These are phyloP conservation scores for Musa troglodytarum DNA, from an alignment of 176 grass and related monocot species.

Conservation along the genomic window DNA sequence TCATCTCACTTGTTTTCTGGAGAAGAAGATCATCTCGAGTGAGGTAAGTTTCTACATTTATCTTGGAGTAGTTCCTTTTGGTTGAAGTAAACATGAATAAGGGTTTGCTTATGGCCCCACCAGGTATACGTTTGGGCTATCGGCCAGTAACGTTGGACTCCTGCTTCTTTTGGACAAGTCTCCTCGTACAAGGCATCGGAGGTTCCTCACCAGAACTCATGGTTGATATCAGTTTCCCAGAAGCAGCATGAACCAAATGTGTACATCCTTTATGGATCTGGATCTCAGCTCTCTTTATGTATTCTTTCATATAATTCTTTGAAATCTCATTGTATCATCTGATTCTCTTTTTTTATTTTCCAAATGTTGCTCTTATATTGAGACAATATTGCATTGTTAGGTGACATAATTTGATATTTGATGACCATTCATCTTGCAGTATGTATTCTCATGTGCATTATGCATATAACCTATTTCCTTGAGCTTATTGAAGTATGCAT, in stretches of 20 bases:
- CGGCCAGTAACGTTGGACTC: background rate
- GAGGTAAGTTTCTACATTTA: background rate
- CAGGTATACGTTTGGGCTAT: slow-evolving; percentile 2
- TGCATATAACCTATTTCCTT: too few species aligned
- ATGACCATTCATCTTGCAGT: too few species aligned
- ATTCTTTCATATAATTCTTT: background rate
- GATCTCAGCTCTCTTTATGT: background rate
- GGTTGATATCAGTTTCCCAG: background rate
- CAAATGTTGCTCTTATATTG: background rate
- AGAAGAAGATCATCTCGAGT: background rate
- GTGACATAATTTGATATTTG: too few species aligned
- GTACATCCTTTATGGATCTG: background rate
- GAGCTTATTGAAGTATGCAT: too few species aligned
- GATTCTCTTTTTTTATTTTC: background rate
- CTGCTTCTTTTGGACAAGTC: background rate
- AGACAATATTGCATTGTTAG: too few species aligned
- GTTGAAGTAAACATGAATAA: background rate
- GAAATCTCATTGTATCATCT: background rate
- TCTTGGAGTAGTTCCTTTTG: background rate
- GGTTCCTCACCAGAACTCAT: background rate
- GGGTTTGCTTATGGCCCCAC: background rate
- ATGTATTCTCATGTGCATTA: too few species aligned
- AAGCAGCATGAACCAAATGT: background rate
- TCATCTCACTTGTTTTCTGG: slow-evolving; percentile 1
- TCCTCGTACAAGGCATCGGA: background rate